phyloP scores from a whole-genome alignment of 2,329 filamentous ascomycete species.

The Colletotrichum tabaci region DNA sequence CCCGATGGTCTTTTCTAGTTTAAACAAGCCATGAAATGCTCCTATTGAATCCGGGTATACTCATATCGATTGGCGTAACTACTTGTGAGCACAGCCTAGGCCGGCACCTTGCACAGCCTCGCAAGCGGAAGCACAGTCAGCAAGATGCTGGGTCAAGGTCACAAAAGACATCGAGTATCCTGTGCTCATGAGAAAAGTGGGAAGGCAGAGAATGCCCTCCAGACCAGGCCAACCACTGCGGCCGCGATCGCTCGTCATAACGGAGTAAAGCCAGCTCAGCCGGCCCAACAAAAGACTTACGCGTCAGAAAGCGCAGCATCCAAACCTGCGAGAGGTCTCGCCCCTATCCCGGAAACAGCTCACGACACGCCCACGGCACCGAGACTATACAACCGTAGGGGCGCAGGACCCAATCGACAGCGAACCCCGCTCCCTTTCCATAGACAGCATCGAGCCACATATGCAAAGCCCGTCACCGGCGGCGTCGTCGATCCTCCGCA shows the following conservation, averaged over 20 bases:
- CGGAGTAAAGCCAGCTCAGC: neutral
- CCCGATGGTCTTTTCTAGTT: neutral
- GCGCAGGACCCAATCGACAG: neutral
- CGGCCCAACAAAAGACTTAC: neutral
- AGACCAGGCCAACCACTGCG: no score
- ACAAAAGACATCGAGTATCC: neutral
- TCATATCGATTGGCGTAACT: neutral
- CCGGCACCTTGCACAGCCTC: neutral
- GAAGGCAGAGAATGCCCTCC: neutral
- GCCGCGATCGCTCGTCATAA: neutral
- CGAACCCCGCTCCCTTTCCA: neutral
- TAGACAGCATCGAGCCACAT: neutral
- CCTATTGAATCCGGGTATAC: neutral
- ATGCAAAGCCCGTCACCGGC: neutral
- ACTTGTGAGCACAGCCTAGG: neutral
- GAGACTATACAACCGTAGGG: neutral
- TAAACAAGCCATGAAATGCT: neutral
- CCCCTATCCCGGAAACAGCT: neutral
- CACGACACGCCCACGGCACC: neutral
- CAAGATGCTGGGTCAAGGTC: neutral
- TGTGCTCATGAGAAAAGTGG: neutral
- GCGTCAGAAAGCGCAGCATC: neutral
- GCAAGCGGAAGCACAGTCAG: no score
- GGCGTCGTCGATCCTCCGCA: constrained; percentile 18
- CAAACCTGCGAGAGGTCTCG: neutral